Evolutionary conservation across 2,329 filamentous ascomycete species (phyloP), one percentile per base, ranked within the genome.

Genomic region (Cladorrhinum sp.): DNA sequence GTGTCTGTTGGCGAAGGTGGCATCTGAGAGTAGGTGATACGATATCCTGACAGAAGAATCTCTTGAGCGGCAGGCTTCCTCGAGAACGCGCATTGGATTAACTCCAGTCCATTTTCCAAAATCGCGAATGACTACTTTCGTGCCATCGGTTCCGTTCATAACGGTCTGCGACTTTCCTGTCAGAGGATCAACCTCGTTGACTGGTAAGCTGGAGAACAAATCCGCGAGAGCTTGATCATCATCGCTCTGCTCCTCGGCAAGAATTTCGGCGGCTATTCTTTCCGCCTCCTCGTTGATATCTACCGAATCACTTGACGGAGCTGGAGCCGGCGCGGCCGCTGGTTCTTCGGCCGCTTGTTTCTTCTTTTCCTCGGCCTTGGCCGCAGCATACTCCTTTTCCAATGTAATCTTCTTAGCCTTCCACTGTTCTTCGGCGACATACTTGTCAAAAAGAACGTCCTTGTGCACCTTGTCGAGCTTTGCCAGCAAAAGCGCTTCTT

Each of bases 41-140:
- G 76, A 77, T 23, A 96, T 75, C 67, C 83, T 88, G 28, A 83
- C 89, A 2, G 81, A 81, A 1, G 88, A 78, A 71, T 96, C 92
- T 74, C 91, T 88, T 64, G 92, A 85, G 68, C 89, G 88, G 72
- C 93, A 96, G n/a, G 91, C 85, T 73, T 97, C 93, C 73, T 97
- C 92, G 12, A 98, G 76, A 26, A 91, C 82, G 65, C 89, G 83
- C 64, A 86, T 84, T 16, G 94, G 93, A 67, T 79, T 90, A 28
- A 96, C 75, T 7, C 94, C 93, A 14, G 84, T 84, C 79, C 86
- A 87, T 73, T 91, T 92, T 1, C 91, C 92, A 79, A 98, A 97
- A 69, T 97, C 89, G 49, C 90, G 82, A 54, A 96, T 82, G 1
- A 79, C 82, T 3, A 92, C 74, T 60, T 82, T 86, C 5, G 77